These are phyloP conservation scores for Teratosphaeriaceae sp. DNA, from an alignment of 2,329 filamentous ascomycete species.

Conservation along the genomic window DNA sequence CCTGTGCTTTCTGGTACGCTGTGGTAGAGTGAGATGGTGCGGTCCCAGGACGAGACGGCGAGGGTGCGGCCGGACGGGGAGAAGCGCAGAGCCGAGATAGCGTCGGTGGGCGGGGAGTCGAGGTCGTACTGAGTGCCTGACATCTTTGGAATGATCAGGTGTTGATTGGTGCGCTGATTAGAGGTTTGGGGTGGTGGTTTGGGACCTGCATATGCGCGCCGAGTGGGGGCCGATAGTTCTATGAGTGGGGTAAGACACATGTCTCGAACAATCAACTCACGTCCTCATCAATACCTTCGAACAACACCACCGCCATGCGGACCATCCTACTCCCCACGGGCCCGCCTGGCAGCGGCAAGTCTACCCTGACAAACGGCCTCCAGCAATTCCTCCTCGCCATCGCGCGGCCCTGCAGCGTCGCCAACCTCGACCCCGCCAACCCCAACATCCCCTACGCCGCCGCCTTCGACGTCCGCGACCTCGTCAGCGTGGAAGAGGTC, in stretches of 20 bases:
- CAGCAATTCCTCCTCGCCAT: slow-evolving; percentile 97
- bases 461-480: slow-evolving; percentile 80
- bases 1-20: slow-evolving; percentile 36
- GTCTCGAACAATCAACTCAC: too few species aligned
- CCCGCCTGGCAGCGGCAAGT: slow-evolving; percentile 93
- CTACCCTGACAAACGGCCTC: slow-evolving; percentile 98
- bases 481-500: slow-evolving; percentile 88
- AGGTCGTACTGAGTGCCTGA: slow-evolving; percentile 49
- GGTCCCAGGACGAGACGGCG: slow-evolving; percentile 93
- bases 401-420: slow-evolving; percentile 85
- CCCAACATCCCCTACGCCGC: slow-evolving; percentile 83
- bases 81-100: slow-evolving; percentile 80
- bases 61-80: slow-evolving; percentile 72
- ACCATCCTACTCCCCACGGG: slow-evolving; percentile 43
- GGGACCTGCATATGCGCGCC: too few species aligned
- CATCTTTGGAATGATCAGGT: too few species aligned
- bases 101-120: slow-evolving; percentile 73
- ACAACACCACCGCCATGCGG: slow-evolving; percentile 8
- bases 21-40: slow-evolving; percentile 75
- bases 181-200: too few species aligned
- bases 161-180: too few species aligned
- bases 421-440: slow-evolving; percentile 96
- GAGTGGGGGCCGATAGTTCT: too few species aligned
- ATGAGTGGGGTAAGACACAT: too few species aligned
- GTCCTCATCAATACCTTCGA: too few species aligned